Percentiles rank a stretch among this genome's conserved stretches.
Conservation (phyloP, 139 green algal genomes). For the Tetradesmus lagerheimii region DNA sequence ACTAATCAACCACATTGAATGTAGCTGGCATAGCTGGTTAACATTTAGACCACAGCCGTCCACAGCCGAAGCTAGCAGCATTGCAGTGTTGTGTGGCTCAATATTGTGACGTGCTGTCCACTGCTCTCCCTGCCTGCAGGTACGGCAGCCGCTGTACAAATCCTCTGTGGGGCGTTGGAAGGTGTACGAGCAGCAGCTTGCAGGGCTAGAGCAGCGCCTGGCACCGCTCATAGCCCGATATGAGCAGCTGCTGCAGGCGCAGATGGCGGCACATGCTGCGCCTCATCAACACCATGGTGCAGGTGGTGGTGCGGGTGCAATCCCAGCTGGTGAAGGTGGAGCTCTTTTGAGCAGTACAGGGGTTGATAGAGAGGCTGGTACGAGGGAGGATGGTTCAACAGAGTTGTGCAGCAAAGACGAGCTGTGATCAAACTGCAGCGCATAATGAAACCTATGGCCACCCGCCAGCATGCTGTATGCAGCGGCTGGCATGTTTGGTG, state of each 20-base stretch:
- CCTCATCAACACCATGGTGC: neutral
- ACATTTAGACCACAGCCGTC: too few species aligned
- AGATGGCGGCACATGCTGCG: conserved; percentile 11
- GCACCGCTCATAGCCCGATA: conserved; percentile 44
- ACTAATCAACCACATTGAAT: too few species aligned
- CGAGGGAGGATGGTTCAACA: neutral
- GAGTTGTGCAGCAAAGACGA: neutral
- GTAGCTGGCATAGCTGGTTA: too few species aligned
- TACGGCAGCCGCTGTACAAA: conserved; percentile 77
- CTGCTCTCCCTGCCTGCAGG: conserved; percentile 55
- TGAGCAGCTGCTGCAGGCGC: conserved; percentile 43
- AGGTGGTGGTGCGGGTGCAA: neutral
- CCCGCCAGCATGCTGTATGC: too few species aligned
- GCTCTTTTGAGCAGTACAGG: too few species aligned
- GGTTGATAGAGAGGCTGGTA: too few species aligned
- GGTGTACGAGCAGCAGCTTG: conserved; percentile 65
- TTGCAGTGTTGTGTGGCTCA: too few species aligned
- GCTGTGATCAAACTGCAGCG: neutral
- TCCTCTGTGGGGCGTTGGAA: conserved; percentile 65
- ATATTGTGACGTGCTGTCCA: neutral
- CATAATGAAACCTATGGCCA: too few species aligned
- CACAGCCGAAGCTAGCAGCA: too few species aligned
- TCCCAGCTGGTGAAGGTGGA: too few species aligned
- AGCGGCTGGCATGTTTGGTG: too few species aligned
- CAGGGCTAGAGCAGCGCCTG: conserved; percentile 48